Percentiles rank a stretch among this genome's conserved stretches.
These are phyloP conservation scores for Exophiala phaeomuriformis DNA, from an alignment of 2,329 filamentous ascomycete genomes.

Conservation along the genomic window DNA sequence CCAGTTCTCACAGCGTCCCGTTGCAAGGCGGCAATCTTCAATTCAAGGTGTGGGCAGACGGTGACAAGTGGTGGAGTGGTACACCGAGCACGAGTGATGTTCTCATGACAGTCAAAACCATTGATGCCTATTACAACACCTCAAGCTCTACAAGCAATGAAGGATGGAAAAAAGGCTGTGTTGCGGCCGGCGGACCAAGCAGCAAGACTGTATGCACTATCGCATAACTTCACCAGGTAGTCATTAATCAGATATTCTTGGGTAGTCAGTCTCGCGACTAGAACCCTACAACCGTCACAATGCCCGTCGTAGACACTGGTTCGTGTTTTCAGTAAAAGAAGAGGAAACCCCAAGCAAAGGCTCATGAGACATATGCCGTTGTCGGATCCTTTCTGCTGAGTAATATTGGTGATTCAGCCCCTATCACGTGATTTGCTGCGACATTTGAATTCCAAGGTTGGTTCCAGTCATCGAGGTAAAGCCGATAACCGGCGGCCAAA, in stretches of 20 bases:
- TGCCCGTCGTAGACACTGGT: too few species aligned
- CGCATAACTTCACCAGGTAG: not conserved
- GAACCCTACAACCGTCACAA: too few species aligned
- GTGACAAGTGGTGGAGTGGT: constrained; percentile 28
- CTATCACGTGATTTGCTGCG: too few species aligned
- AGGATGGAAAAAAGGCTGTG: constrained; percentile 14
- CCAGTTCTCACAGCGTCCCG: constrained; percentile 22
- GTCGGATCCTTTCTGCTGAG: too few species aligned
- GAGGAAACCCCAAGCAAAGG: too few species aligned
- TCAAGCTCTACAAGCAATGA: constrained; percentile 8
- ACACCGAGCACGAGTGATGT: constrained; percentile 28
- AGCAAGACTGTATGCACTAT: constrained; percentile 23
- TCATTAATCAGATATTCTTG: not conserved
- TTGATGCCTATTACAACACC: constrained; percentile 29
- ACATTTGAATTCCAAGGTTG: too few species aligned
- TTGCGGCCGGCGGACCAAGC: constrained; percentile 26
- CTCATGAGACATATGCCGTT: too few species aligned
- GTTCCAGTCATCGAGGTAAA: too few species aligned
- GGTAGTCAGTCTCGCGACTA: too few species aligned
- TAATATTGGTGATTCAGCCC: too few species aligned
- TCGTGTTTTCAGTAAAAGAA: too few species aligned
- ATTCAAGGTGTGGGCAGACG: constrained; percentile 31
- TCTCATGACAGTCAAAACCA: constrained; percentile 23
- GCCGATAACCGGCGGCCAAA: constrained; percentile 1
- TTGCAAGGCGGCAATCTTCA: constrained; percentile 25